Percentiles rank a stretch among this genome's conserved stretches.
Evolutionary conservation across 495 filamentous ascomycete species (phyloP).

Genomic region (Aspergillus biplanus): DNA sequence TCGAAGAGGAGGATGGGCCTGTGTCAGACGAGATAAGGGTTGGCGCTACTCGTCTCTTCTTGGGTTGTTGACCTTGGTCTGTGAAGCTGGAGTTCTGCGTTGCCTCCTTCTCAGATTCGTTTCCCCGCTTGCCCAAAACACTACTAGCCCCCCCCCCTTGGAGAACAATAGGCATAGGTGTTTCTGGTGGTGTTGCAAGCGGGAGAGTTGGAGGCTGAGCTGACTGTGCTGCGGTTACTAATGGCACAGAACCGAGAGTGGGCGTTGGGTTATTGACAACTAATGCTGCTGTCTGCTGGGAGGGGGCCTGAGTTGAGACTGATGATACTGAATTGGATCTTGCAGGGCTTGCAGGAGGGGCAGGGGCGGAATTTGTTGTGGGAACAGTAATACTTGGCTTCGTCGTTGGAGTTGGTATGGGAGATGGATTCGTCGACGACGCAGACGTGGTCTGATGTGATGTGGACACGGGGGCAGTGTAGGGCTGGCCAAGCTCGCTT

Average conservation of each 20-base stretch:
- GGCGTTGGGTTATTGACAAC: slow-evolving; percentile 78
- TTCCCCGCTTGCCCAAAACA: slow-evolving; percentile 61
- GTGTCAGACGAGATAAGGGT: slow-evolving; percentile 59
- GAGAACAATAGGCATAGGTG: slow-evolving; percentile 56
- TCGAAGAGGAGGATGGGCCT: slow-evolving; percentile 22
- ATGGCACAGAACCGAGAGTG: slow-evolving; percentile 71
- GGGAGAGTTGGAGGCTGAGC: slow-evolving; percentile 57
- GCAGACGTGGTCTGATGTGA: slow-evolving; percentile 48
- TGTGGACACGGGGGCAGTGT: slow-evolving; percentile 67
- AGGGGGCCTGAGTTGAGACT: slow-evolving; percentile 63
- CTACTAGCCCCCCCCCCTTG: slow-evolving; percentile 49
- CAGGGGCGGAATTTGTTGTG: slow-evolving; percentile 54
- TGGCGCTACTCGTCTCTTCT: slow-evolving; percentile 79
- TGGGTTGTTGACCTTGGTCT: slow-evolving; percentile 50
- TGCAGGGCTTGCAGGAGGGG: slow-evolving; percentile 63
- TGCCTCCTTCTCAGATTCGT: slow-evolving; percentile 65
- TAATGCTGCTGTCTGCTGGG: slow-evolving; percentile 34
- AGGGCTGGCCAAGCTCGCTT: slow-evolving; percentile 86
- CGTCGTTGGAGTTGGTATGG: slow-evolving; percentile 35
- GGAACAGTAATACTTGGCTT: slow-evolving; percentile 31
- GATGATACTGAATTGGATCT: slow-evolving; percentile 87
- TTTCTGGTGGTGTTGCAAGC: slow-evolving; percentile 80
- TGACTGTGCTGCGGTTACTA: slow-evolving; percentile 71
- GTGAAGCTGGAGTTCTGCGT: slow-evolving; percentile 50
- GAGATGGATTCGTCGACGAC: slow-evolving; percentile 62